These are phyloP conservation scores for Stylosanthes scabra DNA, from an alignment of 331 rosid genomes.

Conservation along the genomic window DNA sequence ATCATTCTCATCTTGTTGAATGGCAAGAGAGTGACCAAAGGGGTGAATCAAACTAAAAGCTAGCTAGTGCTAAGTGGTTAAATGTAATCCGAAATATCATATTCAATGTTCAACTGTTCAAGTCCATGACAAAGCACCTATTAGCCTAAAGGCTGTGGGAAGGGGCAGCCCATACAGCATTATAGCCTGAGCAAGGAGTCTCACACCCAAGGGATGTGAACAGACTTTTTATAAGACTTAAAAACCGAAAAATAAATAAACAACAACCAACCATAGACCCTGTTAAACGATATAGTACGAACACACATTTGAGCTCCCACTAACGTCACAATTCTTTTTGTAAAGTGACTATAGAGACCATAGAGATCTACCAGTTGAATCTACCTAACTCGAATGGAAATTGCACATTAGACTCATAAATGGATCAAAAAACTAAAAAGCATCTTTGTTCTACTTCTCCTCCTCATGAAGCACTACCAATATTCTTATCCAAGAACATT, in stretches of 20 bases:
- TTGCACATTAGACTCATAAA: neutral
- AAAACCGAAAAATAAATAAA: neutral
- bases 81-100: neutral
- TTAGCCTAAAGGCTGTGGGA: neutral
- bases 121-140: neutral
- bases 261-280: neutral
- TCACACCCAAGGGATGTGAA: neutral
- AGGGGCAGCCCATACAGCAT: neutral
- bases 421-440: conserved; percentile 10
- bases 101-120: neutral
- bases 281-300: conserved; percentile 1
- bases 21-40: neutral
- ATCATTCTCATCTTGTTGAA: conserved; percentile 11
- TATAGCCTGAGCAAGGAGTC: neutral
- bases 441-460: conserved; percentile 5
- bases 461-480: conserved; percentile 7
- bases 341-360: neutral
- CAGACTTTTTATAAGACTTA: neutral
- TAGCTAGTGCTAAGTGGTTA: neutral
- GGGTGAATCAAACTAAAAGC: neutral
- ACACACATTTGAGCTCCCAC: conserved; percentile 11
- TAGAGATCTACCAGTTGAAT: conserved; percentile 27
- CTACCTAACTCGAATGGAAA: conserved; percentile 13
- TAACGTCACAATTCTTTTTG: conserved; percentile 6
- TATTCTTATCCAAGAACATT: conserved; percentile 1